phyloP scores from a whole-genome alignment of 2,329 filamentous ascomycete species.

The Cordyceps javanica region DNA sequence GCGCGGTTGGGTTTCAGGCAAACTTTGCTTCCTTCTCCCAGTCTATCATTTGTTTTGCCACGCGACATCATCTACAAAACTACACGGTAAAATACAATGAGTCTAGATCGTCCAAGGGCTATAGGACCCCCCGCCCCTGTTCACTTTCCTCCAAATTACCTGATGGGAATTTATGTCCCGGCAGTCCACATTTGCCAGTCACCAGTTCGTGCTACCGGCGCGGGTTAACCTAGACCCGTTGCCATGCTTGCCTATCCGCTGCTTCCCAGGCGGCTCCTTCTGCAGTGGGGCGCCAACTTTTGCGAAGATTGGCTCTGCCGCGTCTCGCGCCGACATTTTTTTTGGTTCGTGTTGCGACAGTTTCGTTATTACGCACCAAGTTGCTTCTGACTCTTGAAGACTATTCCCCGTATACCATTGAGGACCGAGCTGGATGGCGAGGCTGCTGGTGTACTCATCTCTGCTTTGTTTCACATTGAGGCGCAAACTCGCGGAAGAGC shows the following conservation, averaged over 20 bases:
- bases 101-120: no score
- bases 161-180: no score
- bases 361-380: no score
- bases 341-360: background rate
- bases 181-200: background rate
- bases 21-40: no score
- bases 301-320: background rate
- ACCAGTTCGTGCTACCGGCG: background rate
- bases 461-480: background rate
- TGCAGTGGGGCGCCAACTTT: background rate
- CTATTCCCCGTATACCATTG: background rate
- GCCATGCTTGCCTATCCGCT: background rate
- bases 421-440: background rate
- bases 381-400: background rate
- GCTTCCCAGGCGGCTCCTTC: background rate
- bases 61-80: no score
- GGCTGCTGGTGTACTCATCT: background rate
- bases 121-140: no score
- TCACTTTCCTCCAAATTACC: no score
- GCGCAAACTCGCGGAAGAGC: background rate
- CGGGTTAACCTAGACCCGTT: constrained; percentile 7
- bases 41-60: no score
- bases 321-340: constrained; percentile 3
- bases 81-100: no score
- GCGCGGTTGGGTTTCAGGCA: no score